Percentiles rank a stretch among this genome's conserved stretches.
Evolutionary conservation across 768 basidiomycete genomes (phyloP).

Genomic region (Boletus speciosus): DNA sequence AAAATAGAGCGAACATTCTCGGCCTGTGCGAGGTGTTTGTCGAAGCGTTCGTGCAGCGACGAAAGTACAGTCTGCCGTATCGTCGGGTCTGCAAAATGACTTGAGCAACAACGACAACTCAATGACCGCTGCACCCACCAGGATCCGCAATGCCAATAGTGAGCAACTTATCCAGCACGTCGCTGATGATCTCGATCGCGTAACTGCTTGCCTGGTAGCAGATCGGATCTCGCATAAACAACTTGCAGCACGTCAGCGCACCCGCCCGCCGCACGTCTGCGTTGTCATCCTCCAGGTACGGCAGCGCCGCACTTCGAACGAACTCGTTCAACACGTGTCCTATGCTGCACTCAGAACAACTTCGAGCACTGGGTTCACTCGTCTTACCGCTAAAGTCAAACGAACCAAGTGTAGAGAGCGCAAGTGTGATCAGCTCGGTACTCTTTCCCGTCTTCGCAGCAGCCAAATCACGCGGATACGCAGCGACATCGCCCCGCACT

Average conservation of each 20-base stretch:
- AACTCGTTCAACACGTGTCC: constrained; percentile 96
- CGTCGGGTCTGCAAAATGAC: constrained; percentile 47
- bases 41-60: constrained; percentile 88
- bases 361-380: not conserved
- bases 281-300: constrained; percentile 91
- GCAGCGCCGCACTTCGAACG: constrained; percentile 85
- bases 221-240: constrained; percentile 93
- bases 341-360: constrained; percentile 26
- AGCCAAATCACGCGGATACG: constrained; percentile 49
- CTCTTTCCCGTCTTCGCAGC: constrained; percentile 56
- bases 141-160: constrained; percentile 97
- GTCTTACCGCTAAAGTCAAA: constrained; percentile 90
- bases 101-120: constrained; percentile 3
- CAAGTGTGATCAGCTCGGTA: constrained; percentile 72
- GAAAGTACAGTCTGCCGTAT: constrained; percentile 87
- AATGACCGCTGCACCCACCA: constrained; percentile 44
- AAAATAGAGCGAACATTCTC: constrained; percentile 98
- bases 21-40: constrained; percentile 94
- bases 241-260: constrained; percentile 84
- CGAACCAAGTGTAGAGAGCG: constrained; percentile 78
- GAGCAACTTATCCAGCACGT: constrained; percentile 94
- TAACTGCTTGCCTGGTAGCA: constrained; percentile 95
- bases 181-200: constrained; percentile 94
- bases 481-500: constrained; percentile 48
- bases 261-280: constrained; percentile 85